Base-by-base conservation (phyloP, 2,329 filamentous ascomycete species). In the Alternaria panax region DNA sequence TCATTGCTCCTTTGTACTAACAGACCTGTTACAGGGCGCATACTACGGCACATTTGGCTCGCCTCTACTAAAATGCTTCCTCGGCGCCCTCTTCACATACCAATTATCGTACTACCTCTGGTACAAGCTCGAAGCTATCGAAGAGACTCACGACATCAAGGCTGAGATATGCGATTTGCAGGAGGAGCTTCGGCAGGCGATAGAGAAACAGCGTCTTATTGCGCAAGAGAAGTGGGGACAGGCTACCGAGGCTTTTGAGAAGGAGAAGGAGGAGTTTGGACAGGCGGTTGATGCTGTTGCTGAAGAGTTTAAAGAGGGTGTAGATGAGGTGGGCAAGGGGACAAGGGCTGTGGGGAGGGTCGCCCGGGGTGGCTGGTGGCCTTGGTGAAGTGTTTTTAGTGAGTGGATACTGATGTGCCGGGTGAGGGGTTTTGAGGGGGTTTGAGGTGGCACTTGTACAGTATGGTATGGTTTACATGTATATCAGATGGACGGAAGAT, bases 21-120 rank as follows among this genome's bases (percentile, higher is more conserved):
- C 56, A 12, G 12, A 11, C 14, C 12, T 30, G 12, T 27, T 27
- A n/a, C 45, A 63, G 61, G 79, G 86, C 50, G 81, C 84, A 46
- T 93, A 93, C 80, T 94, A 92, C 82, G 89, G 87, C 73, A 87
- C 87, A 14, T 93, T 92, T 73, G 87, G 88, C 38, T 84, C 90
- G 2, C 91, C 92, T 3, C 82, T 94, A 45, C 84, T 87, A 53
- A 94, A 93, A 80, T 88, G 88, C 54, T 86, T 92, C 65, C 83
- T 94, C 36, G 84, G 90, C 72, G 90, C 92, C 54, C 85, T 93
- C 55, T 88, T 92, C 72, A 90, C 89, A 2, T 95, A 94, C 76
- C 92, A 95, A 78, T 70, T 91, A n/a, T 78, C 85, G 14, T 94
- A 93, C 79, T 92, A 87, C 81, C 80, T 80, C 14, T 95, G 92